Base-by-base conservation (phyloP, 2,329 filamentous ascomycete species). In the Pseudogymnoascus sp. region DNA sequence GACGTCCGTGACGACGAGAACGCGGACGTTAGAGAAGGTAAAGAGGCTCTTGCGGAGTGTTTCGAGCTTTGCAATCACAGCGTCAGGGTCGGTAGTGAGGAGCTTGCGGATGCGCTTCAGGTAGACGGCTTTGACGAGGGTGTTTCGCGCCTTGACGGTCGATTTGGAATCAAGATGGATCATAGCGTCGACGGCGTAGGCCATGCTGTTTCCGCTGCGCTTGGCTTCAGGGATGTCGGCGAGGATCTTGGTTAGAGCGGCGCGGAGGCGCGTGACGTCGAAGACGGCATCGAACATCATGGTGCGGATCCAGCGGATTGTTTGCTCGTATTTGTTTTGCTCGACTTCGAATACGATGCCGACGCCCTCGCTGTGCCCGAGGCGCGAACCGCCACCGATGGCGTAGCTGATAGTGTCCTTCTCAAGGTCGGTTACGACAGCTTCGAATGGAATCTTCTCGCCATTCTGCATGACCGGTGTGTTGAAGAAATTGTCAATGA, bases 151-250 rank as follows among this genome's bases (percentile, higher is more conserved):
- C 57, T 91, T 88, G 29, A 87, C 79, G 63, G 92, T 85, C 0
- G 91, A 93, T 23, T 90, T 85, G 31, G 84, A 83, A n/a, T 88
- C 83, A 70, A 90, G 86, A 73, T 96, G 91, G 21, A 96, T 84
- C 76, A 93, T 91, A 66, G 87, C 83, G 69, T 95, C 85, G 64
- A 88, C 80, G 67, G 86, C 84, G 63, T 77, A 78, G 3, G 84
- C 78, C 86, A 88, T 88, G 45, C 79, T 78, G 64, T 87, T 84
- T 1, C 95, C 95, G 69, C 89, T 90, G 45, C 95, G 90, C 80
- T 97, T 99, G 62, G 87, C 82, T 72, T 97, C 92, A 0, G 95
- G 95, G 16, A 99, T 88, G 70, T 97, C 93, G 2, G 93, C 92
- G 16, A 97, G 81, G 54, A 96, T 85, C 75, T 96, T 96, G 64